Base-by-base conservation (phyloP, 106 monocot genomes). In the Narthecium ossifragum region DNA sequence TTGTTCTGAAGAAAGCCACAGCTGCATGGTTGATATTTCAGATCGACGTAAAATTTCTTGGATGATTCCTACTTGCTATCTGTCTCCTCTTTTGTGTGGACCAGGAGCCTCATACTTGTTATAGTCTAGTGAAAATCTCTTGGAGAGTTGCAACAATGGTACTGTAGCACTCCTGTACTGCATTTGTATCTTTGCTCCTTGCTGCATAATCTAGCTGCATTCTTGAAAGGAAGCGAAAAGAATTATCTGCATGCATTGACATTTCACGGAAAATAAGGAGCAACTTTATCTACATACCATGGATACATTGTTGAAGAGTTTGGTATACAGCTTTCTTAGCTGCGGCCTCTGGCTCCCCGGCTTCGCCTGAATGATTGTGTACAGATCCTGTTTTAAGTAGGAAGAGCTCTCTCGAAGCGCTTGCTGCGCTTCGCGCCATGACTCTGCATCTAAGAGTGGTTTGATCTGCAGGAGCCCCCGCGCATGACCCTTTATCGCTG, bases 231-330 rank as follows among this genome's bases (percentile, higher is more conserved):
- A 21, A 6, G 34, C 15, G 9, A 26, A 51, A 22, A 17, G 15
- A 57, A 36, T 20, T 26, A 20, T 57, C 20, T 6, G 3, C 15
- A n/a, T 56, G n/a, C n/a, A n/a, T n/a, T n/a, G n/a, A n/a, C n/a
- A n/a, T n/a, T n/a, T n/a, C n/a, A n/a, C n/a, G n/a, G n/a, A n/a
- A n/a, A n/a, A n/a, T n/a, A n/a, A n/a, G n/a, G n/a, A n/a, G n/a
- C n/a, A n/a, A n/a, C n/a, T n/a, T n/a, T n/a, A n/a, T n/a, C n/a
- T n/a, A n/a, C n/a, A 43, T 64, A 82, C 85, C 53, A 49, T 67
- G 14, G 78, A 71, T 24, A 85, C 80, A 63, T 48, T 74, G 66
- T 90, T 80, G 79, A 91, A 91, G 53, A 91, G 79, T 48, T 67
- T 9, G 50, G 76, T 71, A 59, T 82, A 91, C 6, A 86, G 76